Conservation (phyloP, 805 yeast genomes). For the Starmerella kuoi region DNA sequence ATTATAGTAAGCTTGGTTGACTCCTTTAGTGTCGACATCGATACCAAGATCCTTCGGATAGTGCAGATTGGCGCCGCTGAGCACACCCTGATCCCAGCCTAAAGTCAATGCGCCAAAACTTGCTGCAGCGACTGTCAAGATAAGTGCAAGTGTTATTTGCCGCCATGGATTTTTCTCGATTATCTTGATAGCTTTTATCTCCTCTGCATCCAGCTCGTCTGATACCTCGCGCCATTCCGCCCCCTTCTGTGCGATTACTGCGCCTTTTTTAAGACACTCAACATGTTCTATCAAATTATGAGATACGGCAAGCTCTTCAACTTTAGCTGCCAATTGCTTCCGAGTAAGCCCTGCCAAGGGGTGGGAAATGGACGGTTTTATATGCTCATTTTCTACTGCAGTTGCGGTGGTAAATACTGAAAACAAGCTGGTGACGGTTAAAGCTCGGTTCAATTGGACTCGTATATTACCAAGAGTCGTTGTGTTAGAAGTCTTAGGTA, state of each 20-base stretch:
- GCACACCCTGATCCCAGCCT: conserved; percentile 64
- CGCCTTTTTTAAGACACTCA: conserved; percentile 33
- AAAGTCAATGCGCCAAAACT: conserved; percentile 59
- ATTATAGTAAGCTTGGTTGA: conserved; percentile 23
- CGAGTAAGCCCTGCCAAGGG: conserved; percentile 13
- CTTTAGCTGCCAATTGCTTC: conserved; percentile 7
- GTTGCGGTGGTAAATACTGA: conserved; percentile 6
- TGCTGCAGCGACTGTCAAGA: conserved; percentile 43
- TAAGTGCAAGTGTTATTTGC: conserved; percentile 32
- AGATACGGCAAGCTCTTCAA: conserved; percentile 14
- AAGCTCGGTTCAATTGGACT: conserved; percentile 7
- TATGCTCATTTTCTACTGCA: neutral
- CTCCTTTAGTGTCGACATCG: conserved; percentile 13
- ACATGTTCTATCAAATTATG: conserved; percentile 20
- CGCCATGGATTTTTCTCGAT: conserved; percentile 40
- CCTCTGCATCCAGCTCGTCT: conserved; percentile 24
- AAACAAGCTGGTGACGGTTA: conserved; percentile 6
- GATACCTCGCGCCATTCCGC: conserved; percentile 25
- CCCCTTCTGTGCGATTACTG: conserved; percentile 41
- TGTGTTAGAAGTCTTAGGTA: neutral
- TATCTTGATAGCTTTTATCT: conserved; percentile 27
- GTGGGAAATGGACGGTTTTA: conserved; percentile 10
- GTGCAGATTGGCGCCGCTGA: conserved; percentile 53
- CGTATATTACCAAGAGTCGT: neutral
- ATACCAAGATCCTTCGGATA: conserved; percentile 38